Evolutionary conservation across 345 rosid genomes (phyloP).

Genomic region (Salix dunnii): DNA sequence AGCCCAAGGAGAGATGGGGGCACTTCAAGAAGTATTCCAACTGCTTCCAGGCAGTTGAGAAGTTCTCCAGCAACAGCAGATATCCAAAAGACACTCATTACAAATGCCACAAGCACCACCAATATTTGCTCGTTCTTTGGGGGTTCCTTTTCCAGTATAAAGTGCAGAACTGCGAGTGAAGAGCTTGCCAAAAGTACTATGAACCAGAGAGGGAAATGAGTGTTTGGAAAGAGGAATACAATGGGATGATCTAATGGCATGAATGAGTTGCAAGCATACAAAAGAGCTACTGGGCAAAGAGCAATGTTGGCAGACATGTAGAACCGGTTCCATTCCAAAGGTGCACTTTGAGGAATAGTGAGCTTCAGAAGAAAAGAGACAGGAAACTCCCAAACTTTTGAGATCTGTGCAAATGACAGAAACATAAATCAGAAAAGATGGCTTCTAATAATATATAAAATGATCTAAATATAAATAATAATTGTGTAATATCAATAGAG

Average conservation of each 20-base stretch:
- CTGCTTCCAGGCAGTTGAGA: conserved; percentile 77
- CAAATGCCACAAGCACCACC: conserved; percentile 55
- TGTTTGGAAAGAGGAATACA: conserved; percentile 66
- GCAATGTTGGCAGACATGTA: conserved; percentile 70
- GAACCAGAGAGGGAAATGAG: conserved; percentile 78
- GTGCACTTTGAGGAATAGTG: conserved; percentile 78
- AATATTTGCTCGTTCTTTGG: conserved; percentile 79
- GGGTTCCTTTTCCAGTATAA: conserved; percentile 67
- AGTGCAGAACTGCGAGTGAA: conserved; percentile 73
- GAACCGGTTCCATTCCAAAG: conserved; percentile 75
- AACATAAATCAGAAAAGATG: conserved; percentile 4
- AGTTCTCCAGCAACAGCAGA: conserved; percentile 93
- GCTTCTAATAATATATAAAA: background rate
- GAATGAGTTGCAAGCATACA: conserved; percentile 76
- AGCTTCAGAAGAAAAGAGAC: conserved; percentile 59
- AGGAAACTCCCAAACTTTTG: conserved; percentile 72
- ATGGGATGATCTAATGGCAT: conserved; percentile 77
- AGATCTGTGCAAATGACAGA: conserved; percentile 47
- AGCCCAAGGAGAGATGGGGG: conserved; percentile 87
- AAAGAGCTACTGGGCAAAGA: conserved; percentile 75
- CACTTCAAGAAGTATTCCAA: conserved; percentile 67
- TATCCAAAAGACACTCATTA: conserved; percentile 97
- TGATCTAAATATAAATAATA: background rate
- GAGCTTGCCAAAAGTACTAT: conserved; percentile 62
- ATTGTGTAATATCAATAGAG: background rate